Evolutionary conservation across 2,329 filamentous ascomycete genomes (phyloP).

Genomic region (Triangularia setosa): DNA sequence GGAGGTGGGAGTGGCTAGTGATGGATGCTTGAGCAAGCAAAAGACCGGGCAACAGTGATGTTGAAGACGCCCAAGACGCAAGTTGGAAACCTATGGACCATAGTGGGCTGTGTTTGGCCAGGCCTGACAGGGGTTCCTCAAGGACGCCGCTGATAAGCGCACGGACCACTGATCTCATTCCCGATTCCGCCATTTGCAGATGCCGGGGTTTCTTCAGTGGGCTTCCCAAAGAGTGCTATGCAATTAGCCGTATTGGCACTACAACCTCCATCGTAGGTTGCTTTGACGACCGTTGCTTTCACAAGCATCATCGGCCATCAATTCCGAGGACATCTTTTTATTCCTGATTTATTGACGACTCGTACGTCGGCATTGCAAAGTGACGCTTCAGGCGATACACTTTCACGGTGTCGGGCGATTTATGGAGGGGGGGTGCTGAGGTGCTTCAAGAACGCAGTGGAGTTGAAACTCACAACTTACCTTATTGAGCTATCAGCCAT

Average conservation of each 20-base stretch:
- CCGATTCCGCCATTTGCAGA: neutral
- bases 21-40: neutral
- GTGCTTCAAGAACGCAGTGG: neutral
- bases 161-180: conserved; percentile 8
- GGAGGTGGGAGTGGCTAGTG: neutral
- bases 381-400: neutral
- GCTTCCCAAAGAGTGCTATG: neutral
- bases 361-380: neutral
- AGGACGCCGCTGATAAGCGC: conserved; percentile 16
- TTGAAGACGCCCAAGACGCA: neutral
- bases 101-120: neutral
- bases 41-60: neutral
- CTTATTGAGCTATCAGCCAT: neutral
- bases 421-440: neutral
- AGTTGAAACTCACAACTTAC: too few species aligned
- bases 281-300: neutral
- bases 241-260: neutral
- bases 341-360: neutral
- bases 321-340: neutral
- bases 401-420: neutral
- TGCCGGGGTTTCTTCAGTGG: neutral
- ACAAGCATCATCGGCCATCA: neutral
- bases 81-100: neutral
- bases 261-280: neutral
- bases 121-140: conserved; percentile 1